Conservation (phyloP, 1,284 basidiomycete species). For the Apiotrichum laibachii region DNA sequence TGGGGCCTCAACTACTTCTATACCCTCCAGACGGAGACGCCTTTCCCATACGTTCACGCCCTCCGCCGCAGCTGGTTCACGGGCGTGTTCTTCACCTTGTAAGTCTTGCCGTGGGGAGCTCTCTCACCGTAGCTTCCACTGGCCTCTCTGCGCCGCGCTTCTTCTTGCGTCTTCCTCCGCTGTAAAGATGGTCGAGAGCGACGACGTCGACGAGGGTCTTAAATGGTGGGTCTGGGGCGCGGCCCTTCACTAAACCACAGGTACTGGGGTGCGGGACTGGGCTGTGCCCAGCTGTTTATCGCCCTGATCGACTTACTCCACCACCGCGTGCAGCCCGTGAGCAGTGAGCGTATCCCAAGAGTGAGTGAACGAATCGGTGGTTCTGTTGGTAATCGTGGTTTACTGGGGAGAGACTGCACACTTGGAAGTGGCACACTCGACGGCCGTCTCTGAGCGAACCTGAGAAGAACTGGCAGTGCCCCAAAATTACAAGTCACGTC, state of each 20-base stretch:
- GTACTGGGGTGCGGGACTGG: conserved; percentile 51
- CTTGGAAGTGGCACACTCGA: too few species aligned
- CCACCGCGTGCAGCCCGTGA: conserved; percentile 28
- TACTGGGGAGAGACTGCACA: too few species aligned
- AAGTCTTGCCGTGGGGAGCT: neutral
- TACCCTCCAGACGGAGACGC: neutral
- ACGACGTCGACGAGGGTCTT: conserved; percentile 1
- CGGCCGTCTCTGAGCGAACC: too few species aligned
- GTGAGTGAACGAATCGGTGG: conserved; percentile 18
- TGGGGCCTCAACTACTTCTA: conserved; percentile 53
- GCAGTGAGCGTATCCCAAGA: conserved; percentile 25
- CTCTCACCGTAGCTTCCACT: conserved; percentile 37
- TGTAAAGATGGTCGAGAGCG: conserved; percentile 27
- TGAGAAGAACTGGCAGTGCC: too few species aligned
- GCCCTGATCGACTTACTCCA: conserved; percentile 46
- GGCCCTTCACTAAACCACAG: conserved; percentile 5
- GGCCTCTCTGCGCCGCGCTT: conserved; percentile 48
- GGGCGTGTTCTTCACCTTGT: conserved; percentile 45
- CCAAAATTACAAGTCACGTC: too few species aligned
- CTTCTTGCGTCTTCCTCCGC: conserved; percentile 49
- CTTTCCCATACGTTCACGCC: conserved; percentile 43
- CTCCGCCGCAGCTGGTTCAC: conserved; percentile 50
- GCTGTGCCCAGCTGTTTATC: conserved; percentile 43
- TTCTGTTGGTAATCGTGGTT: too few species aligned
- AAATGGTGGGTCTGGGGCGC: conserved; percentile 3